Evolutionary conservation across 805 yeast species (phyloP).

Genomic region (Candida pseudofarinosa): DNA sequence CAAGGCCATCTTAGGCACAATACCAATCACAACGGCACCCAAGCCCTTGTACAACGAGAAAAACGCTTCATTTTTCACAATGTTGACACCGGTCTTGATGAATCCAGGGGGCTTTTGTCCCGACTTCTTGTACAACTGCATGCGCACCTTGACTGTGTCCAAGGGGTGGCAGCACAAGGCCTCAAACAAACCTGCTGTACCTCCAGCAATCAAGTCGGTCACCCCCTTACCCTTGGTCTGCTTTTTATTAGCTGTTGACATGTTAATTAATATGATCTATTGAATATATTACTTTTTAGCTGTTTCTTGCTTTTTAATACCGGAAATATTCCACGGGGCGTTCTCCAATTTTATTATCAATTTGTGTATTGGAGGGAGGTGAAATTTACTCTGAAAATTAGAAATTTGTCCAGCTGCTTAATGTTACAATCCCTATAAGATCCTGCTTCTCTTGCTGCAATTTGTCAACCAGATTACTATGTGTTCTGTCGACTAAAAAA

Average conservation of each 20-base stretch:
- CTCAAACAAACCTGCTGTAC: conserved; percentile 94
- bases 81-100: conserved; percentile 71
- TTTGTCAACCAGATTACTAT: background rate
- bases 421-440: no score
- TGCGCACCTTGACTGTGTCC: conserved; percentile 94
- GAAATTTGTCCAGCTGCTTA: no score
- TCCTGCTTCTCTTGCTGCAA: background rate
- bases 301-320: background rate
- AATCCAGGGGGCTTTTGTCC: conserved; percentile 86
- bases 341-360: background rate
- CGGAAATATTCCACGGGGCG: background rate
- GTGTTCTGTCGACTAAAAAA: background rate
- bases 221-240: conserved; percentile 40
- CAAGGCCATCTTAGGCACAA: conserved; percentile 97
- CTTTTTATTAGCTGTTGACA: conserved; percentile 10
- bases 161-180: conserved; percentile 98
- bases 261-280: background rate
- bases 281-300: conserved; percentile 1
- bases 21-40: conserved; percentile 96
- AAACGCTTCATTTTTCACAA: conserved; percentile 75
- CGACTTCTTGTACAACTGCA: conserved; percentile 80
- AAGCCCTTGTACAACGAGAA: conserved; percentile 90
- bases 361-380: no score
- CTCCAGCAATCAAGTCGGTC: conserved; percentile 83
- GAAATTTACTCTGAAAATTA: no score